A percentile compares a stretch with the other conserved stretches of the same genome.
Evolutionary conservation across 441 rosid species (phyloP).

Genomic region (Pelargonium fulgidum): DNA sequence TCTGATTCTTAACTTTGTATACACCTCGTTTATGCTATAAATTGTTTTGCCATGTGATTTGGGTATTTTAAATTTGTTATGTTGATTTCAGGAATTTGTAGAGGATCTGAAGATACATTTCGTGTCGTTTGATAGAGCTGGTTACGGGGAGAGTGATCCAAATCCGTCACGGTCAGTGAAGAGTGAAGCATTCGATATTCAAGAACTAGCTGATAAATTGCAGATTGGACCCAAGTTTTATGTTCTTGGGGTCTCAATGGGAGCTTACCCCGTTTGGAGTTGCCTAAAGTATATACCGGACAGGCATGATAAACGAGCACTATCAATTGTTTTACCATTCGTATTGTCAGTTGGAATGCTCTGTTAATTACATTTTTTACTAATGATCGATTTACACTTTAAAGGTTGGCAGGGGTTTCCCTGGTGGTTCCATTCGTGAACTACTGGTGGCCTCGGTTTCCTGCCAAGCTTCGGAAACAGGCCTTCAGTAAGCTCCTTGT

Average conservation of each 20-base stretch:
- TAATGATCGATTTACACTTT: slow-evolving; percentile 9
- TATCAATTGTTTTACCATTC: background rate
- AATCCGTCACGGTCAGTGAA: slow-evolving; percentile 18
- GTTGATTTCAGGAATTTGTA: slow-evolving; percentile 36
- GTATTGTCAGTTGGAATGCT: background rate
- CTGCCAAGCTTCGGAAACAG: slow-evolving; percentile 7
- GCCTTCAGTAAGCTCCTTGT: slow-evolving; percentile 21
- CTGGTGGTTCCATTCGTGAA: slow-evolving; percentile 24
- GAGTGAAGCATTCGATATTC: slow-evolving; percentile 24
- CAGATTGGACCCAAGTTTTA: slow-evolving; percentile 22
- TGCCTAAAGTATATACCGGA: slow-evolving; percentile 26
- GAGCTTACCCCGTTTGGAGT: slow-evolving; percentile 21
- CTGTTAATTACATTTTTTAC: slow-evolving; percentile 4
- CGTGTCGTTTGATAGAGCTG: slow-evolving; percentile 24
- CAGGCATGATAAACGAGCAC: slow-evolving; percentile 4
- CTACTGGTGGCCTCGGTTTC: slow-evolving; percentile 25
- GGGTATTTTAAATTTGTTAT: too few relatives aligned
- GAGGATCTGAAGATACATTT: slow-evolving; percentile 23
- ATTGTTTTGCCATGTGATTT: too few relatives aligned
- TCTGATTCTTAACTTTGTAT: slow-evolving; percentile 9
- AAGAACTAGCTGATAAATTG: slow-evolving; percentile 24
- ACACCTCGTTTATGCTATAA: background rate
- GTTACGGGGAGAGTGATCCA: slow-evolving; percentile 27
- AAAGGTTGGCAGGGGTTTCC: slow-evolving; percentile 20
- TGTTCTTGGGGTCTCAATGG: slow-evolving; percentile 24